These are phyloP conservation scores for Corynascus novoguineensis DNA, from an alignment of 495 filamentous ascomycete species.

Conservation along the genomic window DNA sequence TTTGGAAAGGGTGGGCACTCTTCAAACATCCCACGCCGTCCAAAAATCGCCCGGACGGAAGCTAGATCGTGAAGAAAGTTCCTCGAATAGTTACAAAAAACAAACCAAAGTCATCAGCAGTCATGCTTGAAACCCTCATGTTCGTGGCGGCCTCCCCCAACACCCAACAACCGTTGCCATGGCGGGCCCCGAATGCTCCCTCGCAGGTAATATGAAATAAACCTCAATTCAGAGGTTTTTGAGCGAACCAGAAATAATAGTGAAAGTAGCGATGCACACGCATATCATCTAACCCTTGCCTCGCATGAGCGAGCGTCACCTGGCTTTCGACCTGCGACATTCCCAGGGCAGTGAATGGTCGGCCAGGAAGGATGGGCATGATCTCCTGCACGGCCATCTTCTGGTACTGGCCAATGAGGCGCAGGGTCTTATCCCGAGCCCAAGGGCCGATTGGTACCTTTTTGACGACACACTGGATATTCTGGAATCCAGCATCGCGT, in stretches of 20 bases:
- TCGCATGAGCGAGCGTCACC: slow-evolving; percentile 26
- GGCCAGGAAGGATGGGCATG: slow-evolving; percentile 45
- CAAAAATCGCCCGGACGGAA: too few species aligned
- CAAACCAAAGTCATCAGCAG: neutral
- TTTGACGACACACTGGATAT: slow-evolving; percentile 47
- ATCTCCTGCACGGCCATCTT: slow-evolving; percentile 47
- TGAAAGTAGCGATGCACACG: slow-evolving; percentile 36
- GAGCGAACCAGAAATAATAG: slow-evolving; percentile 37
- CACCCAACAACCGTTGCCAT: too few species aligned
- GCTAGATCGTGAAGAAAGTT: too few species aligned
- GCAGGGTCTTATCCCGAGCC: slow-evolving; percentile 51
- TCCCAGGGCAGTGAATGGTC: slow-evolving; percentile 42
- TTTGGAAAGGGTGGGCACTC: neutral
- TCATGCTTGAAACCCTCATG: too few species aligned
- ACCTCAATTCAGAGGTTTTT: slow-evolving; percentile 21
- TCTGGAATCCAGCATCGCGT: slow-evolving; percentile 53
- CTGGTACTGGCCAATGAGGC: slow-evolving; percentile 47
- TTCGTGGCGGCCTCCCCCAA: too few species aligned
- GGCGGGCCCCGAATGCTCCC: neutral
- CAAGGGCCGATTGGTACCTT: slow-evolving; percentile 54
- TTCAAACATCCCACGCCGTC: too few species aligned
- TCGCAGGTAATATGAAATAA: neutral
- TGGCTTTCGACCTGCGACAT: slow-evolving; percentile 28
- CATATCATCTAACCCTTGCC: slow-evolving; percentile 27
- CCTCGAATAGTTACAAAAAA: neutral